Percentiles rank a stretch among this genome's conserved stretches.
These are phyloP conservation scores for Aspergillus glaucus DNA, from an alignment of 2,329 filamentous ascomycete species.

Conservation along the genomic window DNA sequence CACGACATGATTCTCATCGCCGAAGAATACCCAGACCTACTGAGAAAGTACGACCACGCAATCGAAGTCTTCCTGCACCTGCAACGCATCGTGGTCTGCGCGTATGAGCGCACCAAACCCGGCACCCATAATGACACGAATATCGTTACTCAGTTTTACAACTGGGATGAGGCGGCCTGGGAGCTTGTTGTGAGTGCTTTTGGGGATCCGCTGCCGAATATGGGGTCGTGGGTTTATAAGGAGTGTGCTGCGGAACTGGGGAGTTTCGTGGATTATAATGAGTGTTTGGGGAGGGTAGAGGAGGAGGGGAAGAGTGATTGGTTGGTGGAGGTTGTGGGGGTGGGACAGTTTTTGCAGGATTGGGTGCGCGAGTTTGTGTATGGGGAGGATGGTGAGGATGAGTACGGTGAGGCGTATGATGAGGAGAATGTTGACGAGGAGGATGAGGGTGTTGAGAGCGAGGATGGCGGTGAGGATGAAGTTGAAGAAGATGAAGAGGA, in stretches of 20 bases:
- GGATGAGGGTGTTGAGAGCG: too few relatives aligned
- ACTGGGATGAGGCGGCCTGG: too few relatives aligned
- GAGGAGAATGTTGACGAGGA: too few relatives aligned
- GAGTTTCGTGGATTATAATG: background rate
- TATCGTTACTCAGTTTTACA: too few relatives aligned
- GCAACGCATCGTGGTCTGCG: background rate
- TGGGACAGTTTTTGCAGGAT: background rate
- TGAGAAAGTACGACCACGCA: background rate
- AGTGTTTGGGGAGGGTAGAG: background rate
- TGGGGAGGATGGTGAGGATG: background rate
- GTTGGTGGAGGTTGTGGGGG: background rate
- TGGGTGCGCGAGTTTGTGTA: too few relatives aligned
- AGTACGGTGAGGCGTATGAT: background rate
- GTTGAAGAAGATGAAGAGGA: too few relatives aligned
- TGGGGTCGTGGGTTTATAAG: too few relatives aligned
- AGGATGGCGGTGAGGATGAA: too few relatives aligned
- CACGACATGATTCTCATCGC: background rate
- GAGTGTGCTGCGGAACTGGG: background rate
- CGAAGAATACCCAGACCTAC: background rate
- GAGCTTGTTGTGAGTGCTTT: too few relatives aligned
- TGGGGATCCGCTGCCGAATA: too few relatives aligned
- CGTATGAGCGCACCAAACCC: background rate
- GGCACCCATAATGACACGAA: too few relatives aligned
- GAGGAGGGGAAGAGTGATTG: background rate
- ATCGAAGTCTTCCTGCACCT: background rate